Percentiles rank a stretch among this genome's conserved stretches.
Evolutionary conservation across 2,329 filamentous ascomycete species (phyloP).

Genomic region (Diaporthe vaccinii): DNA sequence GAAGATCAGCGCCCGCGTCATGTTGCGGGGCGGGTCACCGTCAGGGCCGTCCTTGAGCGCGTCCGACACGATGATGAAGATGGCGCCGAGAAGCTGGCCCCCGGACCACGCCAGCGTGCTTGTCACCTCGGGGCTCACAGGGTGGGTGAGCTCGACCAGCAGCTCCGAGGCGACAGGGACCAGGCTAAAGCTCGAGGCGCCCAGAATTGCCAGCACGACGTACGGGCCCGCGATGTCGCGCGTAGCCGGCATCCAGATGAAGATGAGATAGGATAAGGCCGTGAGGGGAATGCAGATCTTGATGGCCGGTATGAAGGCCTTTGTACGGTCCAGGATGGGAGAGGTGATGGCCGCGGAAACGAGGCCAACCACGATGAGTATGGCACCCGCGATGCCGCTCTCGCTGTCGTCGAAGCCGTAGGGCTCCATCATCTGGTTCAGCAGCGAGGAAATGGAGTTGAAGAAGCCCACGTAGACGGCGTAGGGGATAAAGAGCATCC

Average conservation of each 20-base stretch:
- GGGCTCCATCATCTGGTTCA: constrained; percentile 91
- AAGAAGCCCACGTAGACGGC: constrained; percentile 90
- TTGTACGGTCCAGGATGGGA: constrained; percentile 87
- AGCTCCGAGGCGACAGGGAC: constrained; percentile 90
- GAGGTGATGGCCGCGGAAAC: constrained; percentile 81
- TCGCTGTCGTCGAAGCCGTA: constrained; percentile 88
- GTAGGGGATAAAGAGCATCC: constrained; percentile 86
- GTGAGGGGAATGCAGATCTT: constrained; percentile 82
- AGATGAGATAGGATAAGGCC: constrained; percentile 78
- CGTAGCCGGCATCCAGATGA: constrained; percentile 84
- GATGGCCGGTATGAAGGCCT: constrained; percentile 81
- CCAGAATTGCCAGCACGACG: constrained; percentile 80
- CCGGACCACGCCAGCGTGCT: constrained; percentile 87
- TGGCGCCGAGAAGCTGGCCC: constrained; percentile 86
- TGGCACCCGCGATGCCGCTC: constrained; percentile 88
- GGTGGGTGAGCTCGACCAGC: constrained; percentile 88
- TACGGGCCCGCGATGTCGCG: constrained; percentile 76
- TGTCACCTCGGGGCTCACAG: constrained; percentile 87
- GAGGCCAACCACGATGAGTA: constrained; percentile 91
- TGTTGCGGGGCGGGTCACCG: constrained; percentile 75
- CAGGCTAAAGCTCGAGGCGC: constrained; percentile 83
- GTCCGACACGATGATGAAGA: constrained; percentile 88
- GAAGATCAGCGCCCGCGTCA: constrained; percentile 83
- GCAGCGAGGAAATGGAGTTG: constrained; percentile 88
- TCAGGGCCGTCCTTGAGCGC: constrained; percentile 72